Conservation (phyloP, 805 yeast species). For the Wickerhamiella vanderwaltii region DNA sequence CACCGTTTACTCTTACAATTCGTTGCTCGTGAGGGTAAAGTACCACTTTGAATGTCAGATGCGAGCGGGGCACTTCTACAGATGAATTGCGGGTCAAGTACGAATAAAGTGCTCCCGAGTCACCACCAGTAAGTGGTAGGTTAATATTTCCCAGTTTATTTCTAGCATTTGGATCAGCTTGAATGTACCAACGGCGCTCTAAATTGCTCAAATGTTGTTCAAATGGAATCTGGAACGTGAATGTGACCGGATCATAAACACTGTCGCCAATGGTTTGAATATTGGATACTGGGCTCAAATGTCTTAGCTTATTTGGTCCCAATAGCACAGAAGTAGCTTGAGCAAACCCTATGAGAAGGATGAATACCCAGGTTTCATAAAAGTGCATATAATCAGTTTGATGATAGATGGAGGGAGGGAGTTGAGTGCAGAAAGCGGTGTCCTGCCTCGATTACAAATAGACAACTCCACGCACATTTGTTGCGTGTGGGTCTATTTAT, state of each 20-base stretch:
- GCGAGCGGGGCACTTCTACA: conserved; percentile 19
- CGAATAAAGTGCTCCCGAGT: conserved; percentile 18
- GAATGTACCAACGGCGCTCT: conserved; percentile 23
- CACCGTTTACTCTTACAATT: conserved; percentile 14
- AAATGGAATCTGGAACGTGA: conserved; percentile 19
- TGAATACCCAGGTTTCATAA: neutral
- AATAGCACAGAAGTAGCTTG: conserved; percentile 9
- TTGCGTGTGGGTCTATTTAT: too few species aligned
- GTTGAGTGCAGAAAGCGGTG: too few species aligned
- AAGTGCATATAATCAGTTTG: too few species aligned
- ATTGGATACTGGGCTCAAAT: conserved; percentile 3
- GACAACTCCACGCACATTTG: too few species aligned
- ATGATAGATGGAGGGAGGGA: too few species aligned
- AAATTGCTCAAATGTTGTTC: conserved; percentile 18
- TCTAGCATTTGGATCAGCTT: conserved; percentile 21
- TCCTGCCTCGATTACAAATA: too few species aligned
- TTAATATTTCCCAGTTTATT: neutral
- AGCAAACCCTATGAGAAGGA: neutral
- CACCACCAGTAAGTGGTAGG: conserved; percentile 2
- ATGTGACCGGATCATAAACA: conserved; percentile 9
- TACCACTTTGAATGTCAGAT: conserved; percentile 18
- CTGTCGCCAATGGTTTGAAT: neutral
- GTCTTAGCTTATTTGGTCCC: conserved; percentile 1
- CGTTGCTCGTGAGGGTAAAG: conserved; percentile 17
- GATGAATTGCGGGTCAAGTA: conserved; percentile 21